Evolutionary conservation across 2,329 filamentous ascomycete genomes (phyloP).

Genomic region (Verticillium tricorpus): DNA sequence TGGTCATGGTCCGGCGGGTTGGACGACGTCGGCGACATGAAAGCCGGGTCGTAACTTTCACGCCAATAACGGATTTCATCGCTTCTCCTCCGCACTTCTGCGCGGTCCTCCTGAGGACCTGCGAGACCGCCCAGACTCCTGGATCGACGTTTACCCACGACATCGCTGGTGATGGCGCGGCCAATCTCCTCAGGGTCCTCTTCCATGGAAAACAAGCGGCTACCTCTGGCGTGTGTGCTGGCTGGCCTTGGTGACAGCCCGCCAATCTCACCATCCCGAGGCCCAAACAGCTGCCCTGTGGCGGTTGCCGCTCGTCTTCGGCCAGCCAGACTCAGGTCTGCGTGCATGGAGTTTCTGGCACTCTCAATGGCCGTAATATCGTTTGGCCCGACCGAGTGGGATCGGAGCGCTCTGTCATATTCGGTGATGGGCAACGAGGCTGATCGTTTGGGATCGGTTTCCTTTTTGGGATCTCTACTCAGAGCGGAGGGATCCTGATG

Average conservation of each 20-base stretch:
- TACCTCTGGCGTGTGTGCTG: slow-evolving; percentile 52
- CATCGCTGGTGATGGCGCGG: slow-evolving; percentile 57
- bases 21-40: slow-evolving; percentile 49
- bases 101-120: slow-evolving; percentile 6
- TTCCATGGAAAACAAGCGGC: slow-evolving; percentile 26
- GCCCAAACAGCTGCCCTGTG: slow-evolving; percentile 34
- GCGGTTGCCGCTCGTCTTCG: slow-evolving; percentile 37
- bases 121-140: slow-evolving; percentile 53
- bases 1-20: slow-evolving; percentile 30
- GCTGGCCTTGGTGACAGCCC: slow-evolving; percentile 58
- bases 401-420: slow-evolving; percentile 55
- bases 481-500: slow-evolving; percentile 34
- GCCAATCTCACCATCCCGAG: slow-evolving; percentile 37
- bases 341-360: slow-evolving; percentile 47
- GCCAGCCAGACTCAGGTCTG: slow-evolving; percentile 33
- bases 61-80: slow-evolving; percentile 63
- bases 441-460: slow-evolving; percentile 46
- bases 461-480: slow-evolving; percentile 23
- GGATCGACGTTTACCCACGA: slow-evolving; percentile 48
- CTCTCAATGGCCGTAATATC: slow-evolving; percentile 50
- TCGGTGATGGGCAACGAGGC: slow-evolving; percentile 57
- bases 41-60: slow-evolving; percentile 50
- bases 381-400: slow-evolving; percentile 55
- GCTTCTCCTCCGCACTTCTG: slow-evolving; percentile 44
- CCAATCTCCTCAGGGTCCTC: slow-evolving; percentile 53